Evolutionary conservation across 257 asterid genomes (phyloP), one percentile per base, ranked within the genome.

Genomic region (Nicotiana knightiana): DNA sequence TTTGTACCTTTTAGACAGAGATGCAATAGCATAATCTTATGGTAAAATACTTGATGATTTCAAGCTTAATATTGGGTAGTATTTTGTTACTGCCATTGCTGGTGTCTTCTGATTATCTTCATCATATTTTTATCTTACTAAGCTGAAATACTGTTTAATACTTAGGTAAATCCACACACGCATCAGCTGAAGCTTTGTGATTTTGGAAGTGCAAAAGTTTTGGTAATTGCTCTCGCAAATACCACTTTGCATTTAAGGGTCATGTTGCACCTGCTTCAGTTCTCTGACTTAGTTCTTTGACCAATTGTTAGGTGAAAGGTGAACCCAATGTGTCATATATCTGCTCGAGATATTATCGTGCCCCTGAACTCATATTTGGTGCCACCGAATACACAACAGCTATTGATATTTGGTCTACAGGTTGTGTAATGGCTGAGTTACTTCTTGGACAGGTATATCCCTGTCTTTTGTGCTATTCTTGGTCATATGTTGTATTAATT

Each of bases 301-400:
- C 86, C 67, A 75, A 77, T 83, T 82, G 68, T 86, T 89, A 95
- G 99, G 99, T 95, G 86, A 93, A 91, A 90, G 99, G 99, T 83
- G 99, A 95, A 83, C 98, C 99, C 77, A 95, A 95, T 83, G 97
- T 95, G 59, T 95, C 99, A 78, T 95, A 95, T 82, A 95, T 95
- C 78, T 95, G 99, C 85, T 95, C 99, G 53, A 90, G 99, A 91
- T 95, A 95, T 86, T 95, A 95, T 84, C 99, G 99, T 65, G 99
- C 99, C 82, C 99, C 99, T 82, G 99, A 95, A 89, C 99, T 95
- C 87, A 93, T 95, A 86, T 95, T 95, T 81, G 99, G 99, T 85
- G 99, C 99, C 86, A 95, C 98, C 80, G 99, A 95, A 86, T 95
- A 95, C 87, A 95, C 99, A 81, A 89, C 99, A 81, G 97, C 99